Evolutionary conservation across 2,329 filamentous ascomycete species (phyloP), one percentile per base, ranked within the genome.

Genomic region (Phialemonium atrogriseum): DNA sequence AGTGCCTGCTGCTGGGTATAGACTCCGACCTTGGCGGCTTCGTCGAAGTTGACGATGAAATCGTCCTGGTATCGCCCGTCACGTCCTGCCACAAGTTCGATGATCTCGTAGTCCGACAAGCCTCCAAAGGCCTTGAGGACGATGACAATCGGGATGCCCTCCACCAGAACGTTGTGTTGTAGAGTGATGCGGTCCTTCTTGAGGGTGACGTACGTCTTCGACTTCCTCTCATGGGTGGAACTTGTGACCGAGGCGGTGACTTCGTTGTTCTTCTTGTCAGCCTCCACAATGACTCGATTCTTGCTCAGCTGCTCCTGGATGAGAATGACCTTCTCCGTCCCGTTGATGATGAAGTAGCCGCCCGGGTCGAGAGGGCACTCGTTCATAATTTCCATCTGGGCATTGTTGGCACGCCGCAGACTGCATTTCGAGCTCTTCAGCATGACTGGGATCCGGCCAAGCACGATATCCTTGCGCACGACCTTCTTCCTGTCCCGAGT

Each of bases 221-320:
- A 95, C 58, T 96, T 95, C 48, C 93, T 77, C 56, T 96, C 91
- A 57, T 95, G 87, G 2, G 93, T 96, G 18, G 91, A 95, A 75
- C 88, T 93, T 7, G 88, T 98, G 18, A 96, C 91, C 2, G 91
- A 96, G 22, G 93, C 91, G 45, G 89, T 85, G 35, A 96, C 89
- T 42, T 94, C 79, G 38, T 84, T 84, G 59, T 95, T 96, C 62
- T 94, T 94, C 32, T 80, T 72, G 48, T 89, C 84, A 34, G 85
- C 80, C 59, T 98, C 93, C 11, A 98, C 89, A 54, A 98, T 95
- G 49, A 98, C 84, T 64, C 91, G 79, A 59, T 98, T 98, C 72
- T 98, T 98, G 71, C 91, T 98, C 52, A 98, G 66, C 61, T 98
- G 91, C 54, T 98, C 93, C 58, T 98, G 91, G 10, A 98, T 93